These are phyloP conservation scores for Plantago major DNA, from an alignment of 257 asterid species.

Conservation along the genomic window DNA sequence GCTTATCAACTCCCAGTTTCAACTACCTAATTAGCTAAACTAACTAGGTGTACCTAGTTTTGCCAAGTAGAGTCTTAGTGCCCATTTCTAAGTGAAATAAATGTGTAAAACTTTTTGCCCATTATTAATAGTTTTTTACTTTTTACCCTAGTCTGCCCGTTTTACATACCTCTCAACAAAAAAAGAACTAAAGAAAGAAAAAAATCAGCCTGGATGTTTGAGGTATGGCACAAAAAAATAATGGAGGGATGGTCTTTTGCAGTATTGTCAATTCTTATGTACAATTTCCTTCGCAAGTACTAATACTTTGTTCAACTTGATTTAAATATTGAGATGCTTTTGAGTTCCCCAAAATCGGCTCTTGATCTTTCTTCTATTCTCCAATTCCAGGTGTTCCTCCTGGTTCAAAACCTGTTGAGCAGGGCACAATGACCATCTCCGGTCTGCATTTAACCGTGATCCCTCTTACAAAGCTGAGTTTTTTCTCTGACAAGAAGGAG, in stretches of 20 bases:
- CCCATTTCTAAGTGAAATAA: no score
- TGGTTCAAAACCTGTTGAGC: conserved; percentile 68
- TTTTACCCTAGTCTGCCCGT: no score
- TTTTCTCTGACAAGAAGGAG: conserved; percentile 97
- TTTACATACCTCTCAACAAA: no score
- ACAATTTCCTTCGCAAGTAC: conserved; percentile 8
- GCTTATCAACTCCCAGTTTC: no score
- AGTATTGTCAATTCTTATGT: not conserved
- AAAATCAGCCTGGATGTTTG: not conserved
- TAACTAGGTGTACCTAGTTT: no score
- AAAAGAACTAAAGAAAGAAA: no score
- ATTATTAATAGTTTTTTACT: no score
- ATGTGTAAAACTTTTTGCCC: no score
- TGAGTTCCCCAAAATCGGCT: conserved; percentile 9
- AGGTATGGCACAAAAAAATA: conserved; percentile 6
- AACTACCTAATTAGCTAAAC: no score
- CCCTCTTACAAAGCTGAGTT: conserved; percentile 88
- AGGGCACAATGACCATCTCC: conserved; percentile 73
- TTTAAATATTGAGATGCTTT: conserved; percentile 15
- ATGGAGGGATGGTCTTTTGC: no score
- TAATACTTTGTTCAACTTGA: conserved; percentile 10
- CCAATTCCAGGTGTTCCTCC: conserved; percentile 50
- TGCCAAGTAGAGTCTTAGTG: no score
- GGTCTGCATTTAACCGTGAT: conserved; percentile 83
- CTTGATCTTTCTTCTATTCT: conserved; percentile 10